Evolutionary conservation across 306 rosid species (phyloP).

Genomic region (Cucurbita argyrosperma): DNA sequence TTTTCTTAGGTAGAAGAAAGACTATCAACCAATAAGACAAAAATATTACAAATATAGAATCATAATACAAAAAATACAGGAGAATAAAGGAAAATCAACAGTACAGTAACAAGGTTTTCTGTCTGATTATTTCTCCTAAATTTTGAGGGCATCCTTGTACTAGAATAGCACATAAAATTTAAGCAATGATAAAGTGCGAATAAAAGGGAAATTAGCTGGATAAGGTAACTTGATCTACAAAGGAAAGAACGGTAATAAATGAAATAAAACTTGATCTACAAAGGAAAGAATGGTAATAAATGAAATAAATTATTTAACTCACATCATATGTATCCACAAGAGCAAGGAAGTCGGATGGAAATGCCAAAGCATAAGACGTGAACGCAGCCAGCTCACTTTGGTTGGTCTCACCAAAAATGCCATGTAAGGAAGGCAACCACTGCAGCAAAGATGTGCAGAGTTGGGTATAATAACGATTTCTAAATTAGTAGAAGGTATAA

Average conservation of each 20-base stretch:
- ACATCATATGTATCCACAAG: conserved; percentile 99
- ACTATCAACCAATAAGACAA: too few relatives aligned
- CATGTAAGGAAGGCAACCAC: conserved; percentile 47
- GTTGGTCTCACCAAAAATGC: conserved; percentile 81
- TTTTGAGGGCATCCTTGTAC: neutral
- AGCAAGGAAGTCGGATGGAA: conserved; percentile 76
- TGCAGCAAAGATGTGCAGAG: conserved; percentile 28
- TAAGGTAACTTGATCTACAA: neutral
- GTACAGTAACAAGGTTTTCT: too few relatives aligned
- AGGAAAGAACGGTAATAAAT: neutral
- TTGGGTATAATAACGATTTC: neutral
- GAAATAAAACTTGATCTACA: neutral
- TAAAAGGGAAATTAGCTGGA: neutral
- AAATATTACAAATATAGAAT: too few relatives aligned
- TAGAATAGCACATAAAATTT: neutral
- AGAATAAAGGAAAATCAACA: too few relatives aligned
- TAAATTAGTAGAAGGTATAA: neutral
- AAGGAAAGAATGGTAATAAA: neutral
- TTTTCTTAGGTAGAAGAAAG: too few relatives aligned
- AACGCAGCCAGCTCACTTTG: conserved; percentile 95
- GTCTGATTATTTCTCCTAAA: too few relatives aligned
- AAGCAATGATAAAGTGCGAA: neutral
- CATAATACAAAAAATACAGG: too few relatives aligned
- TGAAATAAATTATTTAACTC: conserved; percentile 12
- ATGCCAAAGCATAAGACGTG: conserved; percentile 89